Evolutionary conservation across 306 rosid genomes (phyloP).

Genomic region (Clitoria ternatea): DNA sequence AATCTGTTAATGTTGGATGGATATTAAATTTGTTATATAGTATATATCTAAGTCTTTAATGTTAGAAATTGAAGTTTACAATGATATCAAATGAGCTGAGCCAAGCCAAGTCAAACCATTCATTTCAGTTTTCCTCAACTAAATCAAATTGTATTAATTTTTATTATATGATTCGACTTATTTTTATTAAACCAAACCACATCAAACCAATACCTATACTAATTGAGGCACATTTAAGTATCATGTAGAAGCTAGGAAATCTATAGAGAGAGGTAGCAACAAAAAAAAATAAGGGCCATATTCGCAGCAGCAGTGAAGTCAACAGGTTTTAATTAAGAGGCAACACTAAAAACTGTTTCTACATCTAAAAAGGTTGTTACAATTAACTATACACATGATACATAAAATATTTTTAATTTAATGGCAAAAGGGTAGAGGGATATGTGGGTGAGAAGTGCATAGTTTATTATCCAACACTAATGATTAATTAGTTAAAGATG

Average conservation of each 20-base stretch:
- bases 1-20: no score
- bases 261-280: background rate
- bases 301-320: constrained; percentile 33
- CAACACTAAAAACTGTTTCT: constrained; percentile 4
- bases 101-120: no score
- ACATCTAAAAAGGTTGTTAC: constrained; percentile 12
- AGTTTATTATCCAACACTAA: background rate
- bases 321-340: constrained; percentile 39
- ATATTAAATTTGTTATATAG: no score
- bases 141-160: no score
- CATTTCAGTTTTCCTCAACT: no score
- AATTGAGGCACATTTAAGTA: no score
- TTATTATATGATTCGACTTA: no score
- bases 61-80: no score
- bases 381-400: background rate
- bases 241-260: background rate
- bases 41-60: no score
- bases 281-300: constrained; percentile 1
- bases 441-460: background rate
- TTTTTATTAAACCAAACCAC: no score
- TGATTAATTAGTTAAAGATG: constrained; percentile 49
- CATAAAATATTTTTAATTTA: background rate
- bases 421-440: background rate
- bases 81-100: no score
- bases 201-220: no score